Evolutionary conservation across 805 yeast species (phyloP).

Genomic region (Ogataea populi-albae): DNA sequence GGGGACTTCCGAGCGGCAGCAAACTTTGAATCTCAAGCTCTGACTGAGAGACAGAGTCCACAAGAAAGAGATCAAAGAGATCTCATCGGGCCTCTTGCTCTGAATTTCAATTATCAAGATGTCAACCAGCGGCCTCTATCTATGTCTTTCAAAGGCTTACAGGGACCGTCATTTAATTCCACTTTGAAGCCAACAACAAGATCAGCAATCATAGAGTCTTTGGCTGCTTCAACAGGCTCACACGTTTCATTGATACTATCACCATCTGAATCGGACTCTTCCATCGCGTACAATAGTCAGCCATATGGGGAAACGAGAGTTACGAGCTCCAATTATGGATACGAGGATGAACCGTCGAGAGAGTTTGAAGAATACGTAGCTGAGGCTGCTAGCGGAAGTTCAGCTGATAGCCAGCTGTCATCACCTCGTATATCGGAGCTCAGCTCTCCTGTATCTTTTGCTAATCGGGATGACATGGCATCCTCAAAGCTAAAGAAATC

Average conservation of each 20-base stretch:
- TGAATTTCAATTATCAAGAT: not conserved
- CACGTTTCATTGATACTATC: slow-evolving; percentile 23
- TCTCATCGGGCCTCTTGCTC: not conserved
- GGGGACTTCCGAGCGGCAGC: no score
- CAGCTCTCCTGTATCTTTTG: not conserved
- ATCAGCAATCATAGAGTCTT: slow-evolving; percentile 30
- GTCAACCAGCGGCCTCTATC: slow-evolving; percentile 32
- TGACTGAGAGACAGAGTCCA: no score
- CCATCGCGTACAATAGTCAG: not conserved
- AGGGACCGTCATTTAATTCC: slow-evolving; percentile 52
- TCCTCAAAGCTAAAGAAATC: slow-evolving; percentile 12
- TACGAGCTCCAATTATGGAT: slow-evolving; percentile 7
- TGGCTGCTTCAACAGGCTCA: slow-evolving; percentile 34
- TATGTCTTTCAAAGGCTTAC: slow-evolving; percentile 61
- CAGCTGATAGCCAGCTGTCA: not conserved
- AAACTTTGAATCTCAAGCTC: no score
- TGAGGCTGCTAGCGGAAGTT: slow-evolving; percentile 9
- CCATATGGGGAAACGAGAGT: not conserved
- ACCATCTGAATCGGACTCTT: slow-evolving; percentile 17
- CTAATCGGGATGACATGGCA: not conserved
- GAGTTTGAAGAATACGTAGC: slow-evolving; percentile 23
- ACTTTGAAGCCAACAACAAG: slow-evolving; percentile 26
- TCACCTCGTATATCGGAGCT: slow-evolving; percentile 1
- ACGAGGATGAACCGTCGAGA: slow-evolving; percentile 15
- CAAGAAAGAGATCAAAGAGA: no score